These are phyloP conservation scores for Annulohypoxylon stygium DNA, from an alignment of 495 filamentous ascomycete genomes.

Conservation along the genomic window DNA sequence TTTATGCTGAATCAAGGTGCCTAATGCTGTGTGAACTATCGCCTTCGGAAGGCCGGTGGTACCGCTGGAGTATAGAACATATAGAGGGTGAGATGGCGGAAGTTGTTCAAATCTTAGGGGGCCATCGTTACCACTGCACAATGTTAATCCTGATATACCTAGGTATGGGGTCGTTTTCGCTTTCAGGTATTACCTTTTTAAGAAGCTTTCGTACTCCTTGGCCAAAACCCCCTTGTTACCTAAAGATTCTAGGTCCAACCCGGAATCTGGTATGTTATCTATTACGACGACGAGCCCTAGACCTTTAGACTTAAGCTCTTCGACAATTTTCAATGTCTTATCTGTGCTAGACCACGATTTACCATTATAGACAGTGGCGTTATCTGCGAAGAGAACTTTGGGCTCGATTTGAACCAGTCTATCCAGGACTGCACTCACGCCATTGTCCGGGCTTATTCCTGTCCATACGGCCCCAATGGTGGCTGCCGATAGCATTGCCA, in stretches of 20 bases:
- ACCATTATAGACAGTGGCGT: slow-evolving; percentile 88
- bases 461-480: slow-evolving; percentile 92
- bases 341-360: slow-evolving; percentile 78
- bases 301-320: slow-evolving; percentile 67
- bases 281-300: slow-evolving; percentile 79
- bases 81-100: slow-evolving; percentile 84
- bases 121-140: slow-evolving; percentile 53
- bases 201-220: slow-evolving; percentile 54
- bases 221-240: slow-evolving; percentile 62
- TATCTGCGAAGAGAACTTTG: slow-evolving; percentile 84
- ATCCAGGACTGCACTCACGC: slow-evolving; percentile 79
- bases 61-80: slow-evolving; percentile 88
- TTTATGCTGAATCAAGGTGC: slow-evolving; percentile 92
- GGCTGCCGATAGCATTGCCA: slow-evolving; percentile 86
- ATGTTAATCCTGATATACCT: slow-evolving; percentile 24
- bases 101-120: slow-evolving; percentile 78
- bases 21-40: slow-evolving; percentile 89
- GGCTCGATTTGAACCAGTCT: slow-evolving; percentile 86
- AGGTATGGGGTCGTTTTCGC: not conserved
- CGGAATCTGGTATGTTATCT: slow-evolving; percentile 65
- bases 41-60: slow-evolving; percentile 94
- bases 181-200: slow-evolving; percentile 49
- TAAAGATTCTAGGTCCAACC: slow-evolving; percentile 65
- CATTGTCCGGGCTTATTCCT: slow-evolving; percentile 85
- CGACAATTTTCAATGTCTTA: slow-evolving; percentile 80